These are phyloP conservation scores for Aciculoconidium aculeatum DNA, from an alignment of 805 yeast species.

Conservation along the genomic window DNA sequence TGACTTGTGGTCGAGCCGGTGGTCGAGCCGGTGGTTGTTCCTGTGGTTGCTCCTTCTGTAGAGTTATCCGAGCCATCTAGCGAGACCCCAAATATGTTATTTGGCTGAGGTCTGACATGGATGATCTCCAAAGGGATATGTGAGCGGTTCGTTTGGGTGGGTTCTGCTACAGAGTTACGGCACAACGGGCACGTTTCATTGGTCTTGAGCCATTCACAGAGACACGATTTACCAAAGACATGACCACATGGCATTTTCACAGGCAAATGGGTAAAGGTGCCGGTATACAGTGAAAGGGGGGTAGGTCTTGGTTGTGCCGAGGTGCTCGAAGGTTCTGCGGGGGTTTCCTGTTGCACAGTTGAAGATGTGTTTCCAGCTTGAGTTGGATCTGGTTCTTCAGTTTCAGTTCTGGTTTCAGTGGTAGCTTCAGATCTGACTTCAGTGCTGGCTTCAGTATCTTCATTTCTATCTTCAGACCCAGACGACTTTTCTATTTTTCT, in stretches of 20 bases:
- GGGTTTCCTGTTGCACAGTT: too few species aligned
- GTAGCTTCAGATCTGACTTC: slow-evolving; percentile 1
- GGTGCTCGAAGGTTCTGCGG: slow-evolving; percentile 2
- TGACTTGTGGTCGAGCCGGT: slow-evolving; percentile 1
- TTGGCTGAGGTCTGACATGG: too few species aligned
- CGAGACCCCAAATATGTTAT: too few species aligned
- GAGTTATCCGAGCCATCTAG: too few species aligned
- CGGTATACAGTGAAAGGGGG: slow-evolving; percentile 14
- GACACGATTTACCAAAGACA: slow-evolving; percentile 79
- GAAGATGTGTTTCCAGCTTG: not conserved
- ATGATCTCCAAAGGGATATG: too few species aligned
- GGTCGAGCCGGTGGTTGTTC: slow-evolving; percentile 1
- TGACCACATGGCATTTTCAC: slow-evolving; percentile 81
- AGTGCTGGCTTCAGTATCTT: slow-evolving; percentile 1
- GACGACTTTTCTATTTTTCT: slow-evolving; percentile 5
- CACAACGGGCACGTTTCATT: slow-evolving; percentile 85
- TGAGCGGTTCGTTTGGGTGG: slow-evolving; percentile 3
- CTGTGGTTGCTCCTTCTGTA: too few species aligned
- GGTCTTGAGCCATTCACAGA: slow-evolving; percentile 73
- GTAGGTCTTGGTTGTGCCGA: not conserved
- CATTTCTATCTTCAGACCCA: slow-evolving; percentile 1
- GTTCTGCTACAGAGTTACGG: slow-evolving; percentile 45
- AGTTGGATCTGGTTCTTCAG: not conserved
- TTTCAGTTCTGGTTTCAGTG: not conserved
- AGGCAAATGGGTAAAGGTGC: slow-evolving; percentile 49